These are phyloP conservation scores for Allium sativum DNA, from an alignment of 106 monocot genomes.

Conservation along the genomic window DNA sequence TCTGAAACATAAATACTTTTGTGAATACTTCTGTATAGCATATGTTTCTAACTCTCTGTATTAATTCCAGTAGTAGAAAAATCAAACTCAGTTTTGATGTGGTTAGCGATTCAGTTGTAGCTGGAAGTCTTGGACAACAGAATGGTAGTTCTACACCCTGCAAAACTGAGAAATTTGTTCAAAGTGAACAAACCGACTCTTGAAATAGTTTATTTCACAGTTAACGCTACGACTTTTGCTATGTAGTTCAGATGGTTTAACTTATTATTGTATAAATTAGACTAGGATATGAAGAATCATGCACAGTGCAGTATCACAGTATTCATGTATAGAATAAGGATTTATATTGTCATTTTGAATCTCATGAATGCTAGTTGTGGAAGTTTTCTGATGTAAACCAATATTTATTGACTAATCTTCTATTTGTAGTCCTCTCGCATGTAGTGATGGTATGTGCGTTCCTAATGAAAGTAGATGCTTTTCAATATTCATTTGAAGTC, in stretches of 20 bases:
- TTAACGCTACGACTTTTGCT: neutral
- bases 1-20: neutral
- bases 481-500: neutral
- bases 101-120: conserved; percentile 76
- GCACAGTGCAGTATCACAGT: neutral
- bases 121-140: conserved; percentile 52
- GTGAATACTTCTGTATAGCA: neutral
- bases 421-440: no score
- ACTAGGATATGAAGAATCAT: neutral
- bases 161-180: neutral
- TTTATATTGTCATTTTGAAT: neutral
- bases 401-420: neutral
- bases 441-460: neutral
- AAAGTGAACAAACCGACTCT: conserved; percentile 10
- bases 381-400: conserved; percentile 2
- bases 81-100: conserved; percentile 75
- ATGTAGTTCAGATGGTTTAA: neutral
- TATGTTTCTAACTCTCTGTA: neutral
- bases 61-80: conserved; percentile 33
- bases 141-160: conserved; percentile 31
- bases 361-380: neutral
- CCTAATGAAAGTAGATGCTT: neutral
- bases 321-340: conserved; percentile 6
- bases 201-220: neutral
- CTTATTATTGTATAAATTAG: conserved; percentile 1